Percentiles rank a stretch among this genome's conserved stretches.
These are phyloP conservation scores for Pelargonium myrrhifolium DNA, from an alignment of 441 rosid genomes.

Conservation along the genomic window DNA sequence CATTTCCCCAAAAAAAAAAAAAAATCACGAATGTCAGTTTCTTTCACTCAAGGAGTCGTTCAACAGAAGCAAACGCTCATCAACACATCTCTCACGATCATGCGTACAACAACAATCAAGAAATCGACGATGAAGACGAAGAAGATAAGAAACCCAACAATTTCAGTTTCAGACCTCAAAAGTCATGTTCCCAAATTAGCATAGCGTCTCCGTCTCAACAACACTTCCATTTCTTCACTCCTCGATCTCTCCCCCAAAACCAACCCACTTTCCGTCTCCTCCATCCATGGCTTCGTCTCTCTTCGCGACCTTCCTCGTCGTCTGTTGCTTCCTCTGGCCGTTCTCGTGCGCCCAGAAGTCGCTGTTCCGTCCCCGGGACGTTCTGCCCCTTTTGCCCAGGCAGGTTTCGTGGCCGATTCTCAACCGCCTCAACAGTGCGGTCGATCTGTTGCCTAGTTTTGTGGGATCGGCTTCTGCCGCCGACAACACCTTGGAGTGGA, in stretches of 20 bases:
- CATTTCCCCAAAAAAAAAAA: too few relatives aligned
- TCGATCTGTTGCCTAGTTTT: conserved; percentile 70
- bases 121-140: not conserved
- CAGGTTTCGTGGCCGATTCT: conserved; percentile 75
- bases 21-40: too few relatives aligned
- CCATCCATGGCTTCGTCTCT: conserved; percentile 29
- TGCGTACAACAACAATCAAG: not conserved
- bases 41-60: too few relatives aligned
- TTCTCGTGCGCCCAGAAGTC: conserved; percentile 20
- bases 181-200: not conserved
- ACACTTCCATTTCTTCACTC: conserved; percentile 13
- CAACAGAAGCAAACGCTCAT: too few relatives aligned
- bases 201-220: not conserved
- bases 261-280: not conserved
- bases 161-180: not conserved
- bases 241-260: not conserved
- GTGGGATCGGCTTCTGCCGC: conserved; percentile 63
- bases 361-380: conserved; percentile 71
- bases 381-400: conserved; percentile 63
- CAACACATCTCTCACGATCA: too few relatives aligned
- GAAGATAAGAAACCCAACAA: not conserved
- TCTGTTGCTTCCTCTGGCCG: not conserved
- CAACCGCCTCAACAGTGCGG: conserved; percentile 43
- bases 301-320: conserved; percentile 3
- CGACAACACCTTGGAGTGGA: conserved; percentile 52